Evolutionary conservation across 768 basidiomycete genomes (phyloP), one percentile per base, ranked within the genome.

Genomic region (Amanita phalloides): DNA sequence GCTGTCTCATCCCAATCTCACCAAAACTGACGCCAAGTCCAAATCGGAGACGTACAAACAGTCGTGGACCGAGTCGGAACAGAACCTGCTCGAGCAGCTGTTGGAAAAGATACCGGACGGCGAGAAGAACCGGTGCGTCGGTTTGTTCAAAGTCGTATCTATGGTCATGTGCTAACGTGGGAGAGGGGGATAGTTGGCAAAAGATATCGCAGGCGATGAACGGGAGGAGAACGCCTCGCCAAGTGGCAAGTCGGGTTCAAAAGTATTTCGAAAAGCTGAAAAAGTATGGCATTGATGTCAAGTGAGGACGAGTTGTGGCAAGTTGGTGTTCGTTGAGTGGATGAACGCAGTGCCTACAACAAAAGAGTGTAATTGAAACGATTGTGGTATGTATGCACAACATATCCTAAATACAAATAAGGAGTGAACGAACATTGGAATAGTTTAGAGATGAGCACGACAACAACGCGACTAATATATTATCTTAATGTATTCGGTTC

Each of bases 221-320:
- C 45, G 88, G 88, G 0, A 71, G 71, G 41, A 68, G 88, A 53
- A 90, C 89, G 3, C 81, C 88, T 3, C 68, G 87, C 54, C 89
- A 91, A 68, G 89, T 91, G n/a, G 87, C 87, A 35, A 89, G 86
- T 68, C 77, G 87, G 14, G 88, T 91, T 49, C 89, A 91, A 59
- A 91, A 91, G 66, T 90, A 90, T 65, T 84, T 88, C 63, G 85
- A 85, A 62, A 90, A 90, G 70, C 64, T 90, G 64, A 87, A 82
- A 67, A 76, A 77, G 56, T 89, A 81, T 63, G 86, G 87, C 33
- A 59, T 84, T 46, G 75, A 58, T 11, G 49, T 61, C 14, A 51
- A 55, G 41, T 23, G 13, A 26, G 28, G 46, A 20, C 25, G 25
- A 25, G 25, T 25, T 25, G 25, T 17, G 17, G 17, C 17, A 17